Evolutionary conservation across 2,329 filamentous ascomycete species (phyloP), one percentile per base, ranked within the genome.

Genomic region (Mycogone perniciosa): DNA sequence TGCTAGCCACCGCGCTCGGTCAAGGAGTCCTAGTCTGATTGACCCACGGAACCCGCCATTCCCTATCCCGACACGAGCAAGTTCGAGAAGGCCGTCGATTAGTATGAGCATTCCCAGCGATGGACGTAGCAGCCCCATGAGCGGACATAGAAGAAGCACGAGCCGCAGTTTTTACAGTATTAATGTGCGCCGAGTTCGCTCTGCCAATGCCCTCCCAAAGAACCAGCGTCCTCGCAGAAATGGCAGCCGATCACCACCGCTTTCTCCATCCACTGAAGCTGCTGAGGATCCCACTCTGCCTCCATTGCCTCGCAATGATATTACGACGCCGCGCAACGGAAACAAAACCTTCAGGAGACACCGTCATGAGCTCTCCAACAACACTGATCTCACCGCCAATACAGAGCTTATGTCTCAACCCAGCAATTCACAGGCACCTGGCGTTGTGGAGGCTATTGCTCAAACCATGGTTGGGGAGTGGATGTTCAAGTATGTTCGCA

Each of bases 401-500:
- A 71, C 67, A 2, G 67, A 69, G 33, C 59, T 50, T 64, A 70
- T 55, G 62, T 70, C 56, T 79, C 73, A 77, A 49, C 76, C 73
- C 39, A 83, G 77, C 58, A 20, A 20, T 20, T 77, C 81, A 31
- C 85, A 89, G 58, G 81, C 85, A 40, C 86, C 86, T 0, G 86
- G 84, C 41, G 89, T 97, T 10, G 92, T 99, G 5, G 93, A 97
- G 71, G 90, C 93, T 4, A 97, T 99, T 67, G 91, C 93, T 1
- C 91, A 95, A 64, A 95, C 92, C 0, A 99, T 99, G 93, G 89
- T 99, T 31, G 93, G 93, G 35, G 93, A 97, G 63, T 93, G 89
- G 87, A 92, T 95, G 88, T 91, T 85, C 75, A 95, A 95, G 68
- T 93, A 95, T 62, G 86, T 92, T 33, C 80, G 88, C 46, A 81